Evolutionary conservation across 2,329 filamentous ascomycete genomes (phyloP).

Genomic region (Phialophora expanda): DNA sequence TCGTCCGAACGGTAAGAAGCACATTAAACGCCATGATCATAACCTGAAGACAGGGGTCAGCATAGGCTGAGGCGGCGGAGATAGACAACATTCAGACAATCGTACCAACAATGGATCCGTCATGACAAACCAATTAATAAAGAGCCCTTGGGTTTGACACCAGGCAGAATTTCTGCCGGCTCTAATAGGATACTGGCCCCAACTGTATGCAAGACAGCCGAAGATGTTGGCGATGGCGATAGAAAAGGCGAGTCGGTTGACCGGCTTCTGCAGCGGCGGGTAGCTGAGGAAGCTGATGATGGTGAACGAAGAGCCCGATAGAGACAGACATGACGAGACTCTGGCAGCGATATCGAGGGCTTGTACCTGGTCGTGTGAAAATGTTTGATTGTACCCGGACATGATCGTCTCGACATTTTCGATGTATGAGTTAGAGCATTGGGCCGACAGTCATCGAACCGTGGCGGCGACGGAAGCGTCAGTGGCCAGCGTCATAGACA

Average conservation of each 20-base stretch:
- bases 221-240: constrained; percentile 31
- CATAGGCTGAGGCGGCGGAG: not conserved
- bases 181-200: constrained; percentile 27
- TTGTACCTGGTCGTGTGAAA: constrained; percentile 18
- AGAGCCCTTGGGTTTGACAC: constrained; percentile 30
- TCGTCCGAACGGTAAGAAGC: constrained; percentile 25
- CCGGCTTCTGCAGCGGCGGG: constrained; percentile 30
- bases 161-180: constrained; percentile 27
- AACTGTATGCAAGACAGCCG: constrained; percentile 30
- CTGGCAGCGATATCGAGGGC: constrained; percentile 31
- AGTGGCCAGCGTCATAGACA: not conserved
- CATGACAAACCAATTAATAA: constrained; percentile 35
- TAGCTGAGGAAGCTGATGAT: constrained; percentile 31
- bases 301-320: constrained; percentile 27
- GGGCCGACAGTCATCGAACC: not conserved
- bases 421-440: not conserved
- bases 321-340: constrained; percentile 28
- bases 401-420: constrained; percentile 24
- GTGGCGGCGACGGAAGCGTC: too few species aligned
- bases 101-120: constrained; percentile 31
- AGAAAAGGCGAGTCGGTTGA: constrained; percentile 33
- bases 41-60: constrained; percentile 22
- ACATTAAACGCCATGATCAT: constrained; percentile 32
- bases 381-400: constrained; percentile 26
- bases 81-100: not conserved